Percentiles rank a stretch among this genome's conserved stretches.
phyloP scores from a whole-genome alignment of 345 rosid species.

The Pistacia integerrima region DNA sequence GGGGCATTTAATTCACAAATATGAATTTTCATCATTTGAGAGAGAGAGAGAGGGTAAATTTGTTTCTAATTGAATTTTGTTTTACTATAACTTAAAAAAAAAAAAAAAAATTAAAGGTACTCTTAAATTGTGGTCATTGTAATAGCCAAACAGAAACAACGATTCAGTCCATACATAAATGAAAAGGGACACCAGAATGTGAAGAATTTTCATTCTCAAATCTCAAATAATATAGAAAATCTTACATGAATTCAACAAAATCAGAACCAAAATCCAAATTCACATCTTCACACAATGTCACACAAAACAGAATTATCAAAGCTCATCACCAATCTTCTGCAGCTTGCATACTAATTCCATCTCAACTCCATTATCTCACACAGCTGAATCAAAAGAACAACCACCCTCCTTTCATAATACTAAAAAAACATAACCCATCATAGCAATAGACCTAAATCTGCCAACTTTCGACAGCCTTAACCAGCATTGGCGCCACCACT shows the following conservation, averaged over 20 bases:
- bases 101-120: too few species aligned
- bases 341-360: background rate
- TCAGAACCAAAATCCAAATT: background rate
- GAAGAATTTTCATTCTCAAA: background rate
- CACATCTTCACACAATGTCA: background rate
- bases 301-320: background rate
- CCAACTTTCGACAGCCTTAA: background rate
- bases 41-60: too few species aligned
- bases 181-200: background rate
- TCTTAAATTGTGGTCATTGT: too few species aligned
- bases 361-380: background rate
- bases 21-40: too few species aligned
- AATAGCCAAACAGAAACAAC: too few species aligned
- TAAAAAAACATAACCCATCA: background rate
- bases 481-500: conserved; percentile 19
- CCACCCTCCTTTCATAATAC: too few species aligned
- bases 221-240: background rate
- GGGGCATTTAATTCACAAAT: too few species aligned
- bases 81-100: too few species aligned
- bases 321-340: background rate
- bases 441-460: background rate
- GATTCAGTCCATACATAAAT: background rate
- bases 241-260: background rate
- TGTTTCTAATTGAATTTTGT: too few species aligned
- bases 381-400: too few species aligned